phyloP scores from a whole-genome alignment of 352 stramenopile species.

The Thraustochytrium striatum region DNA sequence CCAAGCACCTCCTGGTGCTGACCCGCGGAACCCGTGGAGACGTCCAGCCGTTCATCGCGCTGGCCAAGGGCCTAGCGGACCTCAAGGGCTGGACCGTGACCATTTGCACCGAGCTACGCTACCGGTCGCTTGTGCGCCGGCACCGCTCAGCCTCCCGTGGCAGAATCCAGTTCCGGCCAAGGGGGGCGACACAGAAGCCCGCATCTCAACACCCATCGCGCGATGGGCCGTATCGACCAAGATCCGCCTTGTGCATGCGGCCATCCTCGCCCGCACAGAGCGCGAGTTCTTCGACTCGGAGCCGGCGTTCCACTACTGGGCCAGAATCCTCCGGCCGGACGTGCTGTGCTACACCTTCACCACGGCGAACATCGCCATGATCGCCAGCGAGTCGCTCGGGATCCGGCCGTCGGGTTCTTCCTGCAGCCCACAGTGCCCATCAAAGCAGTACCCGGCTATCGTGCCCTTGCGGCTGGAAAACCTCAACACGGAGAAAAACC shows the following conservation, averaged over 20 bases:
- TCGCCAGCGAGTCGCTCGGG: constrained; percentile 42
- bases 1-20: constrained; percentile 46
- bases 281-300: constrained; percentile 48
- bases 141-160: constrained; percentile 11
- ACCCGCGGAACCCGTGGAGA: constrained; percentile 46
- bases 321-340: constrained; percentile 30
- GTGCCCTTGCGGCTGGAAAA: constrained; percentile 2
- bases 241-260: constrained; percentile 11
- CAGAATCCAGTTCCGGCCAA: neutral
- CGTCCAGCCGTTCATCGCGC: constrained; percentile 46
- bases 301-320: constrained; percentile 25
- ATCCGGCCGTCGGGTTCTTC: constrained; percentile 40
- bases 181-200: constrained; percentile 29
- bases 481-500: neutral
- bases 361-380: constrained; percentile 31
- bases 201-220: constrained; percentile 2
- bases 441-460: constrained; percentile 32
- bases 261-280: constrained; percentile 38
- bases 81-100: constrained; percentile 39
- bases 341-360: constrained; percentile 44
- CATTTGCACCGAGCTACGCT: constrained; percentile 46
- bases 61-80: constrained; percentile 38
- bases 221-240: constrained; percentile 37
- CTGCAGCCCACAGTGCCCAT: constrained; percentile 40
- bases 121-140: constrained; percentile 2